Evolutionary conservation across 306 rosid species (phyloP).

Genomic region (Macrotyloma uniflorum): DNA sequence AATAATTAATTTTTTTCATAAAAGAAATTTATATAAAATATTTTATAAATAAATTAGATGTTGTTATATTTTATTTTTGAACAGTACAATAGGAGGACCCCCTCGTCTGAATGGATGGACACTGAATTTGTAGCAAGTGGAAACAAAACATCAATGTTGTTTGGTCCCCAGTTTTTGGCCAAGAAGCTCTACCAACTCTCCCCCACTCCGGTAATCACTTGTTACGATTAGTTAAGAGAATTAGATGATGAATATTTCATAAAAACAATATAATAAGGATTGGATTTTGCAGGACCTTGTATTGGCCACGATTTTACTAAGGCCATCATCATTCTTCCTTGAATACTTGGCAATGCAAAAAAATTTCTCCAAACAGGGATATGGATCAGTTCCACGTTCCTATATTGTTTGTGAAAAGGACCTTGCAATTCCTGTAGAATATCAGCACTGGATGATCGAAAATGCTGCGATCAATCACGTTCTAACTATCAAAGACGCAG

Average conservation of each 20-base stretch:
- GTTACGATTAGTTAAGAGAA: neutral
- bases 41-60: too few species aligned
- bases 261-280: too few species aligned
- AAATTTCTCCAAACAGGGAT: constrained; percentile 46
- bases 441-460: constrained; percentile 61
- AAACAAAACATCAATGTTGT: constrained; percentile 36
- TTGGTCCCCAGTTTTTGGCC: constrained; percentile 55
- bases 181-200: constrained; percentile 53
- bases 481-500: constrained; percentile 50
- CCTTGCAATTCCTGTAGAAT: constrained; percentile 29
- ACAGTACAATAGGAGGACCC: constrained; percentile 29
- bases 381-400: constrained; percentile 50
- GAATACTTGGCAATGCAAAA: constrained; percentile 49
- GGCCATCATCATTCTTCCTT: constrained; percentile 47
- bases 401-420: constrained; percentile 48
- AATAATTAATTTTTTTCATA: too few species aligned
- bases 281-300: constrained; percentile 56
- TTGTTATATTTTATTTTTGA: too few species aligned
- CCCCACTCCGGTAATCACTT: constrained; percentile 51
- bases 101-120: constrained; percentile 46
- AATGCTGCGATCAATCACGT: constrained; percentile 46
- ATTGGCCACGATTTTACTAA: constrained; percentile 43
- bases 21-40: too few species aligned
- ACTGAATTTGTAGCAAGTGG: constrained; percentile 34
- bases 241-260: too few species aligned